These are phyloP conservation scores for Xylaria castorea DNA, from an alignment of 495 filamentous ascomycete genomes.

Conservation along the genomic window DNA sequence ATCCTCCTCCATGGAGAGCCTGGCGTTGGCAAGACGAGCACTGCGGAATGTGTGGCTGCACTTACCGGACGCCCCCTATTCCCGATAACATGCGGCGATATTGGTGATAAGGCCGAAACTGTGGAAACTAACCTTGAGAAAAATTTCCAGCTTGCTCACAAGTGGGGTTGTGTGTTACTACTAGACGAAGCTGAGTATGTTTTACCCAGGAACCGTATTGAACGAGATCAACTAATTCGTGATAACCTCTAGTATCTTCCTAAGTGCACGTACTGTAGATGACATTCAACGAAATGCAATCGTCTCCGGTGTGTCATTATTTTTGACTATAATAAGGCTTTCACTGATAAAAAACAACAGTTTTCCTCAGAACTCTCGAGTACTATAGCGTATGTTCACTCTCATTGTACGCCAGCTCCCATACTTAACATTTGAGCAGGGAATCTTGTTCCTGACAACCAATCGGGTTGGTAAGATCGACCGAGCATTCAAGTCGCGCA, in stretches of 20 bases:
- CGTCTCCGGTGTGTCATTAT: slow-evolving; percentile 37
- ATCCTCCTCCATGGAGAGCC: slow-evolving; percentile 1
- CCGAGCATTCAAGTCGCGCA: slow-evolving; percentile 57
- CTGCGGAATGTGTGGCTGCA: slow-evolving; percentile 24
- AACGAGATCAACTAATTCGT: no score
- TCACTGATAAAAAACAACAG: not conserved
- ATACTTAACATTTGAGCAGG: slow-evolving; percentile 23
- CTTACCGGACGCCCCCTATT: slow-evolving; percentile 52
- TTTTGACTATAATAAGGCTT: no score
- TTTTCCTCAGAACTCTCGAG: slow-evolving; percentile 60
- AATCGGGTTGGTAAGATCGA: slow-evolving; percentile 59
- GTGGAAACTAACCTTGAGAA: slow-evolving; percentile 53
- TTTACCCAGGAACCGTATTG: no score
- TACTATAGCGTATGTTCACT: slow-evolving; percentile 48
- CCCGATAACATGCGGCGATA: slow-evolving; percentile 55
- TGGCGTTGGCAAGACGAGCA: slow-evolving; percentile 33
- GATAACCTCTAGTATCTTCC: slow-evolving; percentile 46
- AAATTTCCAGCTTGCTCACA: slow-evolving; percentile 48
- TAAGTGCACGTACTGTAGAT: slow-evolving; percentile 46
- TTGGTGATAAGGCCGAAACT: slow-evolving; percentile 18
- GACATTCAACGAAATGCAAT: slow-evolving; percentile 58
- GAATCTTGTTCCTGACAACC: slow-evolving; percentile 60
- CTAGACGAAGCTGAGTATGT: slow-evolving; percentile 60
- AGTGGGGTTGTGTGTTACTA: slow-evolving; percentile 59
- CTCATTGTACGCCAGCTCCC: no score